Base-by-base conservation (phyloP, 2,329 filamentous ascomycete genomes). In the Claviceps lovelessii region DNA sequence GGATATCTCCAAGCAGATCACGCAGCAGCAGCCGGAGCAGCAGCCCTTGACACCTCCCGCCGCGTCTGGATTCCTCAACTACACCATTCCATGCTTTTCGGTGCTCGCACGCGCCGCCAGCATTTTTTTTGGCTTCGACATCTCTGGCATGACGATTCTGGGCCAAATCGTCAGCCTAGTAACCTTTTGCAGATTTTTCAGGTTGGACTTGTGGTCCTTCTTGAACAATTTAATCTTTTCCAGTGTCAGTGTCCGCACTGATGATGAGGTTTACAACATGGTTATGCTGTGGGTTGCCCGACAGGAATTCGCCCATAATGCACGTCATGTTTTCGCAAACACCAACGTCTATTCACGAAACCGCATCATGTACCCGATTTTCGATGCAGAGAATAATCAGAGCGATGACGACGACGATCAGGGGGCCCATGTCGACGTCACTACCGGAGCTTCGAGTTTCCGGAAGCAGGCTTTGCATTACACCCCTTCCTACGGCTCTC, bases 261-360 rank as follows among this genome's bases (percentile, higher is more conserved):
- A 87, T 55, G 85, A 88, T 61, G 84, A 88, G 64, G 79, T 85
- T 55, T 88, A 86, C 70, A 83, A 83, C 63, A 85, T 86, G 62
- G 62, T 87, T 45, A 86, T 87, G 81, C 75, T 74, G 31, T 88
- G 84, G 84, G 75, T 87, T 2, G 75, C 83, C 2, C 68, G 72
- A 39, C 84, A 88, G 65, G 66, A 70, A 4, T 86, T 86, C 59
- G 74, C 81, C 23, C 74, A 77, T 57, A 69, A 71, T 5, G 78
- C 82, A 0, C 79, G 80, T 15, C 75, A 76, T 48, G 84, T 86
- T 59, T 74, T 86, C 11, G 84, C 80, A 45, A 84, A 83, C 62
- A 84, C 81, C 6, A 79, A 78, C 60, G 63, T 83, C 41, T 78
- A 74, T 61, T 79, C 74, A 3, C 72, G 78, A 15, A 70, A 67